A percentile compares a stretch with the other conserved stretches of the same genome.
Conservation (phyloP, 192 early-diverging fungal genomes). For the Linnemannia elongata region DNA sequence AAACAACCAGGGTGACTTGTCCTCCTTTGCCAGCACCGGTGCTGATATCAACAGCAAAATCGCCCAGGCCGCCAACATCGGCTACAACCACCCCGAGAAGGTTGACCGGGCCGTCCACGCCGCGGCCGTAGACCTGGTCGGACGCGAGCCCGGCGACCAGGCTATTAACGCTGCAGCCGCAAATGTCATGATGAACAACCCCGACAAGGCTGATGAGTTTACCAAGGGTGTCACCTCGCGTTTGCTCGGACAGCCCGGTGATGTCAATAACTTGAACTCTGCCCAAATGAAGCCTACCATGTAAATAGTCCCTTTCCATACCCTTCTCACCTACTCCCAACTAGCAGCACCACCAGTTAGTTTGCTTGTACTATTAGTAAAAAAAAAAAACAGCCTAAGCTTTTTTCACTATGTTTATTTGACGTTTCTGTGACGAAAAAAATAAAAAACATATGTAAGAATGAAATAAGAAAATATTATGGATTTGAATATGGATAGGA, state of each 20-base stretch:
- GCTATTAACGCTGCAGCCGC: no score
- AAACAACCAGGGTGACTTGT: neutral
- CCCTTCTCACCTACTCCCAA: no score
- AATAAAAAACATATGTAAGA: neutral
- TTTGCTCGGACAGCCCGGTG: conserved; percentile 17
- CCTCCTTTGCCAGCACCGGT: no score
- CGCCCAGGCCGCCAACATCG: no score
- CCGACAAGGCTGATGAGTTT: conserved; percentile 23
- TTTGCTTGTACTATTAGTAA: neutral
- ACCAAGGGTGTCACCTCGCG: conserved; percentile 15
- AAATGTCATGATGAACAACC: neutral
- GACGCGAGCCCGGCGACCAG: neutral
- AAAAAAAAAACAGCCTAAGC: no score
- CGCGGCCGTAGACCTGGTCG: no score
- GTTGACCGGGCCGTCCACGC: neutral
- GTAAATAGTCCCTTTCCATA: conserved; percentile 7
- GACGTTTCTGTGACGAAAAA: neutral
- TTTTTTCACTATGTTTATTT: no score
- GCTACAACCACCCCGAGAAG: neutral
- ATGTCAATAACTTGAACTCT: conserved; percentile 19
- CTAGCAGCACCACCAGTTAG: no score
- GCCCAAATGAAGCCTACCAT: conserved; percentile 26
- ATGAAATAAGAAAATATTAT: no score
- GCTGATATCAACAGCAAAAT: no score
- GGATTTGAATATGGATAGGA: neutral